A percentile compares a stretch with the other conserved stretches of the same genome.
These are phyloP conservation scores for Pleomassaria siparia DNA, from an alignment of 2,329 filamentous ascomycete species.

Conservation along the genomic window DNA sequence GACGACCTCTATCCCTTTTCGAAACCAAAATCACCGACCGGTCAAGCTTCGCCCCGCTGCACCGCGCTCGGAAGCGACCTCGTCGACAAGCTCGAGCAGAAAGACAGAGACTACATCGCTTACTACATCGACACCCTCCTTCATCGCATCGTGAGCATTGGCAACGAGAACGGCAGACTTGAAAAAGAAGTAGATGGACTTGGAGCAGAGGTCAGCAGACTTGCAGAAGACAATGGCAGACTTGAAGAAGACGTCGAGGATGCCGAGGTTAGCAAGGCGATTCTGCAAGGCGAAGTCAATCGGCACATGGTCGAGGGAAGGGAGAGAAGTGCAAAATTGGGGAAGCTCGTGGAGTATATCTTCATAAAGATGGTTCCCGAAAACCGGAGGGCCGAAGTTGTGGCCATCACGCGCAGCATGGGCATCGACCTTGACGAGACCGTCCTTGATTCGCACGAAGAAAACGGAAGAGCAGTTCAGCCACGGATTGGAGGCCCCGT, in stretches of 20 bases:
- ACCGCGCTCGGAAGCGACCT: background rate
- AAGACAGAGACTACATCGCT: constrained; percentile 8
- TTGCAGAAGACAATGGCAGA: background rate
- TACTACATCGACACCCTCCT: constrained; percentile 9
- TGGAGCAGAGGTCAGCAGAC: background rate
- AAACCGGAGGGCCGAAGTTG: background rate
- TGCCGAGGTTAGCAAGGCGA: constrained; percentile 3
- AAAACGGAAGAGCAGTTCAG: too few relatives aligned
- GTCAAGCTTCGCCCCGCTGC: background rate
- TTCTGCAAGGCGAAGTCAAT: constrained; percentile 4
- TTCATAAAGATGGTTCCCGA: background rate
- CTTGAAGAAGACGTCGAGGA: constrained; percentile 6
- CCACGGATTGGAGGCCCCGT: background rate
- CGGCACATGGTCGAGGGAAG: background rate
- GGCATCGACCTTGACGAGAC: background rate
- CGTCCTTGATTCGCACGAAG: background rate
- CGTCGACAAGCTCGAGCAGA: background rate
- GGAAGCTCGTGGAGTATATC: background rate
- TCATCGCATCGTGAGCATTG: background rate
- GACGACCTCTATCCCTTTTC: background rate
- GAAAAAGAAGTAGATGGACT: constrained; percentile 7
- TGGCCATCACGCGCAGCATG: background rate
- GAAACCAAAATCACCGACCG: background rate
- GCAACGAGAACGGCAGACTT: background rate
- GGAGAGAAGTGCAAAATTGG: background rate